phyloP scores from a whole-genome alignment of 23 red algal species.

The Cyanidioschyzon merolae region DNA sequence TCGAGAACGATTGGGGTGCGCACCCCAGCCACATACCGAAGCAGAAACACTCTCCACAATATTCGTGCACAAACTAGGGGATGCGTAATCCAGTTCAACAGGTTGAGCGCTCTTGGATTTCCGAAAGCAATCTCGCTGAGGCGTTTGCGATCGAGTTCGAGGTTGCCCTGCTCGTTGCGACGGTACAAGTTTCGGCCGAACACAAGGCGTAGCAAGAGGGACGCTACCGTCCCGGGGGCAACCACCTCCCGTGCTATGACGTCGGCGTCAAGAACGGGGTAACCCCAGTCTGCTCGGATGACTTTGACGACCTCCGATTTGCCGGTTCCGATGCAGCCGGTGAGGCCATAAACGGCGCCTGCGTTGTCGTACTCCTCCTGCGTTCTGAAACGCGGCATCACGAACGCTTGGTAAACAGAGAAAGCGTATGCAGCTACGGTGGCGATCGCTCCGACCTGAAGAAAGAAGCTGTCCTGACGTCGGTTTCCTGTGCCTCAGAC shows the following conservation, averaged over 20 bases:
- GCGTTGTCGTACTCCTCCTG: background rate
- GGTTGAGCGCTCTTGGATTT: conserved; percentile 27
- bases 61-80: conserved; percentile 69
- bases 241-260: conserved; percentile 67
- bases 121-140: conserved; percentile 64
- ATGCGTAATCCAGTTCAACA: conserved; percentile 54
- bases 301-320: conserved; percentile 54
- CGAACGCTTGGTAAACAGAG: no score
- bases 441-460: no score
- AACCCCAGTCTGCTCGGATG: conserved; percentile 23
- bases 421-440: no score
- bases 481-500: no score
- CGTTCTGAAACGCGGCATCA: background rate
- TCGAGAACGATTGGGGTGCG: conserved; percentile 65
- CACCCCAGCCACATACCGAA: conserved; percentile 25
- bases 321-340: conserved; percentile 79
- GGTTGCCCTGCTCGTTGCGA: conserved; percentile 18
- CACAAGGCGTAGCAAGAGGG: conserved; percentile 30
- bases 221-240: conserved; percentile 39
- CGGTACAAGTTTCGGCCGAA: conserved; percentile 30
- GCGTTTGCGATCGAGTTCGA: conserved; percentile 27
- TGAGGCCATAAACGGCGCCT: conserved; percentile 39
- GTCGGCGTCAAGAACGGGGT: conserved; percentile 76
- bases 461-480: no score
- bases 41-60: conserved; percentile 29